phyloP scores from a whole-genome alignment of 768 basidiomycete species.

The Boletus tylopilopsis region DNA sequence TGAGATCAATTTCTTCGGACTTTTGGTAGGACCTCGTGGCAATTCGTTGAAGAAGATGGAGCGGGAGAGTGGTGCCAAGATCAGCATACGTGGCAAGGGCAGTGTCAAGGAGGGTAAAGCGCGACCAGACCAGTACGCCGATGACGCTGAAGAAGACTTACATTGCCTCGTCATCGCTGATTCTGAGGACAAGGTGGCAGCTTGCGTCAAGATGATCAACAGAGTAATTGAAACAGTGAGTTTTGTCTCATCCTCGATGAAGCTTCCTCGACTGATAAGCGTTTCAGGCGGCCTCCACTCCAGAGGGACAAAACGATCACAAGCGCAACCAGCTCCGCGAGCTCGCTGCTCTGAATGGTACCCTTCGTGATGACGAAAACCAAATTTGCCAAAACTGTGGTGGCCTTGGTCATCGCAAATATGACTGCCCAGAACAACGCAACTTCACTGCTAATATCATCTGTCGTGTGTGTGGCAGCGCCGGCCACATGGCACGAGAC shows the following conservation, averaged over 20 bases:
- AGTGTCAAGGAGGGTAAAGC: constrained; percentile 99
- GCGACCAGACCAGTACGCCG: constrained; percentile 88
- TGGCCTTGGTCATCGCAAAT: constrained; percentile 93
- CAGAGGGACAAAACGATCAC: constrained; percentile 99
- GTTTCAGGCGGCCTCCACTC: constrained; percentile 90
- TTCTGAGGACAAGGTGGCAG: constrained; percentile 83
- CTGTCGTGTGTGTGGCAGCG: constrained; percentile 96
- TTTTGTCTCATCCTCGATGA: constrained; percentile 7
- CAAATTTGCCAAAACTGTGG: constrained; percentile 98
- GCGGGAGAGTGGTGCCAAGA: constrained; percentile 95
- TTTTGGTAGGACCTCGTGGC: constrained; percentile 96
- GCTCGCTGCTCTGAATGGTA: constrained; percentile 95
- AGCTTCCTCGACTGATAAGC: not conserved
- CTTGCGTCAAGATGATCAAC: constrained; percentile 95
- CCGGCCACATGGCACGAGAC: constrained; percentile 98
- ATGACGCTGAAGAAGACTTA: constrained; percentile 97
- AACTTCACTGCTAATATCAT: constrained; percentile 99
- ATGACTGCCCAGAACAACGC: constrained; percentile 97
- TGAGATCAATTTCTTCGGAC: constrained; percentile 99
- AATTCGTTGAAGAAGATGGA: constrained; percentile 99
- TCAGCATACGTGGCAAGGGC: constrained; percentile 96
- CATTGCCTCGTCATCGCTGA: constrained; percentile 97
- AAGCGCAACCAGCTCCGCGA: constrained; percentile 99
- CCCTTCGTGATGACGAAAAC: constrained; percentile 98
- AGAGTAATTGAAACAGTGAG: constrained; percentile 95